Evolutionary conservation across 106 monocot species (phyloP).

Genomic region (Dendrobium nobile): DNA sequence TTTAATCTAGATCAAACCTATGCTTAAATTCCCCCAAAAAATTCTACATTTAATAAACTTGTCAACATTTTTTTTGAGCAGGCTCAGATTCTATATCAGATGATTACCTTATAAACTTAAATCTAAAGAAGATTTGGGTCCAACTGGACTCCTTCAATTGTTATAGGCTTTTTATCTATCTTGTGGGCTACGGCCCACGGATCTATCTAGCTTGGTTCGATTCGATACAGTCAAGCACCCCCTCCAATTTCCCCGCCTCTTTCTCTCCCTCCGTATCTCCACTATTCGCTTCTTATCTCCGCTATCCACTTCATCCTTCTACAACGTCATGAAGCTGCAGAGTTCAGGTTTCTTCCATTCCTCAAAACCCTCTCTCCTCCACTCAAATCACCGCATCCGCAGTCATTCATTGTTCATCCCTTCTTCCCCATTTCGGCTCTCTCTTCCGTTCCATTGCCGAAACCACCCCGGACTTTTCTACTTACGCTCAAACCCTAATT

Average conservation of each 20-base stretch:
- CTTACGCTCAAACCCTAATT: constrained; percentile 11
- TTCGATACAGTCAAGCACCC: too few species aligned
- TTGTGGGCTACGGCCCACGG: too few species aligned
- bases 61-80: too few species aligned
- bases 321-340: not conserved
- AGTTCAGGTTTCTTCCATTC: not conserved
- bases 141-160: too few species aligned
- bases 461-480: not conserved
- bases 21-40: too few species aligned
- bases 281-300: not conserved
- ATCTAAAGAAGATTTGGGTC: too few species aligned
- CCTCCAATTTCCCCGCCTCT: not conserved
- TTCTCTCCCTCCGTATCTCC: not conserved
- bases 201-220: too few species aligned
- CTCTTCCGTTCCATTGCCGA: not conserved
- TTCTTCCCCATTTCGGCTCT: not conserved
- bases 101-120: too few species aligned
- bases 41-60: too few species aligned
- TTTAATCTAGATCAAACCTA: too few species aligned
- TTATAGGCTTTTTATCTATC: too few species aligned
- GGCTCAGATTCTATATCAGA: too few species aligned
- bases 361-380: not conserved
- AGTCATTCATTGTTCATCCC: not conserved
- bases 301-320: not conserved
- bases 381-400: not conserved